Evolutionary conservation across 352 stramenopile species (phyloP).

Genomic region (Discostella stelligera): DNA sequence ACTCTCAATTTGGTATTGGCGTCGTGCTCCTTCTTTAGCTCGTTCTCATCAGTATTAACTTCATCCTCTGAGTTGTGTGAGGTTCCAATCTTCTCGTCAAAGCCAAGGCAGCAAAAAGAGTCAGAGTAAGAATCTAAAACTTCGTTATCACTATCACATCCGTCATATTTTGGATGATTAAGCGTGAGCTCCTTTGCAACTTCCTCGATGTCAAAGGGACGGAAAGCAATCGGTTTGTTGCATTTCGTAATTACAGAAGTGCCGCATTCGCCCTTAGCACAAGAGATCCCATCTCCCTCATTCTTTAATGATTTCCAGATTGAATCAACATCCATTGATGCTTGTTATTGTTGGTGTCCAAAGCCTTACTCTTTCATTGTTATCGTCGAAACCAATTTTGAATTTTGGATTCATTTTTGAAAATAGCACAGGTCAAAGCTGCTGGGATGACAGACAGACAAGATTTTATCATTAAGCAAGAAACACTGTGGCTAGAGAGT

Average conservation of each 20-base stretch:
- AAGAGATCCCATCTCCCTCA: conserved; percentile 23
- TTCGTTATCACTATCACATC: not conserved
- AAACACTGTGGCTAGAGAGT: no score
- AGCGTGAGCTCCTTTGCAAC: not conserved
- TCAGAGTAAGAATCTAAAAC: not conserved
- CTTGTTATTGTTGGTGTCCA: not conserved
- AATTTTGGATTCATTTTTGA: no score
- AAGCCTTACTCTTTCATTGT: no score
- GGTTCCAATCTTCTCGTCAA: not conserved
- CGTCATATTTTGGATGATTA: not conserved
- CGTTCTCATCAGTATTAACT: conserved; percentile 18
- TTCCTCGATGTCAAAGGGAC: not conserved
- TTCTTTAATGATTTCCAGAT: conserved; percentile 46
- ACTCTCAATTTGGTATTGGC: conserved; percentile 27
- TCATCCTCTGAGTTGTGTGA: conserved; percentile 42
- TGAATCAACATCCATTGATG: conserved; percentile 12
- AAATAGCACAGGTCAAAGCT: no score
- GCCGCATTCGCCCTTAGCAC: not conserved
- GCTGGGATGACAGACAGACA: no score
- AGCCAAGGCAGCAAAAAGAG: not conserved
- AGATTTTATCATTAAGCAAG: not conserved
- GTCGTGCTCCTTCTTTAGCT: not conserved
- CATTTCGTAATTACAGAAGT: not conserved
- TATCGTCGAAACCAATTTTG: no score
- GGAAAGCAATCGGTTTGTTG: not conserved